Evolutionary conservation across 257 asterid species (phyloP).

Genomic region (Primulina huaijiensis): DNA sequence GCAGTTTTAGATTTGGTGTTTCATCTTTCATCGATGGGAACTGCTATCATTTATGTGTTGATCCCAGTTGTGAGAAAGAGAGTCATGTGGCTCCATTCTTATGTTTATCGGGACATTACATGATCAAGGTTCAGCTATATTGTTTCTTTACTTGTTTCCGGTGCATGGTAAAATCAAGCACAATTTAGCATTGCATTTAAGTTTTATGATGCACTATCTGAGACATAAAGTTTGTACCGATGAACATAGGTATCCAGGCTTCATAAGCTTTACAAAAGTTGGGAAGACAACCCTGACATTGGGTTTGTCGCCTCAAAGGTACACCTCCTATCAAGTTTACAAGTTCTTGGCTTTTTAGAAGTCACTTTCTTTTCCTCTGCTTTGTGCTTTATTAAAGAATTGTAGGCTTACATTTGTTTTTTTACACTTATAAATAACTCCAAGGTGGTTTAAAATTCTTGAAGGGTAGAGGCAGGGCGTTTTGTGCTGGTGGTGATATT

Average conservation of each 20-base stretch:
- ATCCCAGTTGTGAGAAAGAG: slow-evolving; percentile 9
- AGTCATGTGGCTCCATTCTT: background rate
- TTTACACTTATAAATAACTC: slow-evolving; percentile 25
- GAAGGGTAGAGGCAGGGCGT: slow-evolving; percentile 91
- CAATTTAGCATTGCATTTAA: background rate
- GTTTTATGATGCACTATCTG: slow-evolving; percentile 4
- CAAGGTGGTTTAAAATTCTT: slow-evolving; percentile 34
- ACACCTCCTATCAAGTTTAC: slow-evolving; percentile 13
- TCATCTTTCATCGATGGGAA: background rate
- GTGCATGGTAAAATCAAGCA: slow-evolving; percentile 14
- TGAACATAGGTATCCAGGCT: slow-evolving; percentile 58
- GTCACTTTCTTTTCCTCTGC: background rate
- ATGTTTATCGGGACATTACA: background rate
- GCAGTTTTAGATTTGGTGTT: background rate
- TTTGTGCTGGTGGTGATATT: slow-evolving; percentile 95
- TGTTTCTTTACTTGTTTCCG: slow-evolving; percentile 14
- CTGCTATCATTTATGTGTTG: slow-evolving; percentile 6
- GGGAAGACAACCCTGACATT: slow-evolving; percentile 81
- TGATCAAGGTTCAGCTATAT: slow-evolving; percentile 2
- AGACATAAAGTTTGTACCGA: slow-evolving; percentile 3
- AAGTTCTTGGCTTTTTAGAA: background rate
- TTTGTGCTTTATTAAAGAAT: background rate
- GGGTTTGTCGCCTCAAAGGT: slow-evolving; percentile 83
- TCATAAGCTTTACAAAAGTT: slow-evolving; percentile 68
- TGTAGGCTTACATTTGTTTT: slow-evolving; percentile 14